Percentiles rank a stretch among this genome's conserved stretches.
These are phyloP conservation scores for Penicillium hordei DNA, from an alignment of 2,329 filamentous ascomycete genomes.

Conservation along the genomic window DNA sequence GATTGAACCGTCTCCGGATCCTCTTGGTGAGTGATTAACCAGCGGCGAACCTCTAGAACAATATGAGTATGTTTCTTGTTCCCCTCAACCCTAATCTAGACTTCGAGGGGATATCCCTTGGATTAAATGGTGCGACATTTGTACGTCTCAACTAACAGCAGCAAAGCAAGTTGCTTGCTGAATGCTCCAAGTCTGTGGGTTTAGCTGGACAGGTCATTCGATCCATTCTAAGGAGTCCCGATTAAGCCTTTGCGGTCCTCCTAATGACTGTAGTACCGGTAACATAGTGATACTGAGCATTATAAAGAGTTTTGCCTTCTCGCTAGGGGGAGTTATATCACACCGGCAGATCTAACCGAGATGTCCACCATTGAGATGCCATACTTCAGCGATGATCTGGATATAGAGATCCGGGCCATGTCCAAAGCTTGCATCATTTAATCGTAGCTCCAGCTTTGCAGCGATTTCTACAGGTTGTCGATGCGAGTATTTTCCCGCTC, in stretches of 20 bases:
- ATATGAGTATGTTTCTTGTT: slow-evolving; percentile 17
- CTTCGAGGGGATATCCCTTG: slow-evolving; percentile 2
- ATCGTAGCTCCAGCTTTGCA: neutral
- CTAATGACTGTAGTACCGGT: slow-evolving; percentile 3
- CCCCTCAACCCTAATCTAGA: slow-evolving; percentile 5
- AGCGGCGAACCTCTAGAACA: slow-evolving; percentile 41
- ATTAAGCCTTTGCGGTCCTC: slow-evolving; percentile 11
- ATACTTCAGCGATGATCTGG: slow-evolving; percentile 12
- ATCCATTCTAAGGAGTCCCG: slow-evolving; percentile 9
- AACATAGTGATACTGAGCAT: slow-evolving; percentile 6
- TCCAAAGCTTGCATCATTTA: slow-evolving; percentile 7
- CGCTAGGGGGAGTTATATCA: slow-evolving; percentile 16
- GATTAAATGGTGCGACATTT: slow-evolving; percentile 12
- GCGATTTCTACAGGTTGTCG: slow-evolving; percentile 27
- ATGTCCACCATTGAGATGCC: slow-evolving; percentile 7
- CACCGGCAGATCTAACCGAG: neutral
- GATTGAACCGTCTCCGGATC: slow-evolving; percentile 44
- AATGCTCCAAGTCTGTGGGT: neutral
- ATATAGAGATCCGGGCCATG: slow-evolving; percentile 20
- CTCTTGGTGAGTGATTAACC: slow-evolving; percentile 46
- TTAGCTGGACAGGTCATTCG: neutral
- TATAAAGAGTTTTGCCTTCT: slow-evolving; percentile 19
- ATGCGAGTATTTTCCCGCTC: slow-evolving; percentile 40
- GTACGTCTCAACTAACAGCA: slow-evolving; percentile 8
- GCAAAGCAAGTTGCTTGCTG: neutral